Evolutionary conservation across 2,329 filamentous ascomycete species (phyloP), one percentile per base, ranked within the genome.

Genomic region (Raffaelea ambrosiae): DNA sequence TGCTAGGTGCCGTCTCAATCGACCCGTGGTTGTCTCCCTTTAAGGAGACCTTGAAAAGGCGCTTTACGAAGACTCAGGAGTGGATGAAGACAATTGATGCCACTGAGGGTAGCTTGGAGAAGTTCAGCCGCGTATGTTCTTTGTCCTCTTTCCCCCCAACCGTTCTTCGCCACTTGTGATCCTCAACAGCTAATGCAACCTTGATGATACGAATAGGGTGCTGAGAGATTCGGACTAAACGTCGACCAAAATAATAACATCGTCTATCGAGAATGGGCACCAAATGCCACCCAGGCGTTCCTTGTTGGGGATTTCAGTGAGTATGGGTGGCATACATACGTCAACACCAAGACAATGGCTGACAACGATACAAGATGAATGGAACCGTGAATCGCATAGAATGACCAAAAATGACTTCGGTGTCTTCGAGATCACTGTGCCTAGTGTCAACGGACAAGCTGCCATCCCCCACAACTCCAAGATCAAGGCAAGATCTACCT

Each of bases 241-340:
- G 83, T 93, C 51, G 76, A 84, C 61, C 71, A 79, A 47, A 82
- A 95, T 59, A 88, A 88, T 64, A 89, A 90, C 64, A 88, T 98
- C 55, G 73, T 76, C 49, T 98, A 98, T 67, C 79, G 88, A 57
- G 93, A 98, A 76, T 98, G 93, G 93, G 93, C 93, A 1, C 90
- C 93, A 22, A 94, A 89, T 71, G 91, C 89, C 47, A 73, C 80
- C 38, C 76, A 86, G 60, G 93, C 93, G 44, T 89, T 83, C 63
- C 76, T 98, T 46, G 84, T 95, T 57, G 93, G 93, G 52, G 93
- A 97, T 58, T 98, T 97, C 74, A 98, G 86, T 90, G 71, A 56
- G 82, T 63, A 5, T 3, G 10, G 16, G 4, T 14, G 8, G 13
- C 19, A 48, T 29, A 44, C 38, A 31, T 29, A 16, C 26, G 7